Conservation (phyloP, 805 yeast species). For the Saccharomycopsis capsularis region DNA sequence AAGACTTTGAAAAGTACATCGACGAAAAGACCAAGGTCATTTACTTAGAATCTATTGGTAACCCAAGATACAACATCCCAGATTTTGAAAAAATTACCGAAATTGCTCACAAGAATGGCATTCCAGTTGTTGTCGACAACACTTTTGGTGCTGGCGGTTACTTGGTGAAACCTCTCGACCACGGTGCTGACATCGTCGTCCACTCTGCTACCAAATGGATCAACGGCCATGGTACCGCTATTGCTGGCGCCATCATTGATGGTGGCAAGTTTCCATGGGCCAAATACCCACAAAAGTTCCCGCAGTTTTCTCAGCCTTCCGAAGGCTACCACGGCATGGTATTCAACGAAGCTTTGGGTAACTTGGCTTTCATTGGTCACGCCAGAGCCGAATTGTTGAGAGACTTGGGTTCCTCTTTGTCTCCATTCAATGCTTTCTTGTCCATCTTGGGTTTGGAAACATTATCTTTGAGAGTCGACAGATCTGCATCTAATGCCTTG, state of each 20-base stretch:
- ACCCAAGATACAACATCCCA: conserved; percentile 88
- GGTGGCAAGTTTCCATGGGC: conserved; percentile 92
- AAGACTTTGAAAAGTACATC: conserved; percentile 61
- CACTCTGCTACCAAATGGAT: conserved; percentile 98
- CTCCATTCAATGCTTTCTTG: conserved; percentile 84
- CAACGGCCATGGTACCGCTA: conserved; percentile 94
- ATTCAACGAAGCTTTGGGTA: conserved; percentile 75
- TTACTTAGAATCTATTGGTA: conserved; percentile 85
- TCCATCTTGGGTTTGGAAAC: conserved; percentile 92
- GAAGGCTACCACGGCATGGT: conserved; percentile 91
- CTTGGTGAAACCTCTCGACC: conserved; percentile 74
- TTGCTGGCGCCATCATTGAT: conserved; percentile 87
- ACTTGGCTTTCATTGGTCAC: conserved; percentile 70
- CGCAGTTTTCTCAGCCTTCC: conserved; percentile 85
- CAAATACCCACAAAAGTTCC: conserved; percentile 78
- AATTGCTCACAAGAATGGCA: conserved; percentile 78
- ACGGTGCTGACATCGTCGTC: conserved; percentile 86
- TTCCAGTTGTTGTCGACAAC: conserved; percentile 90
- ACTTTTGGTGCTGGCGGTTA: conserved; percentile 97
- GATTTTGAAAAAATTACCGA: conserved; percentile 73
- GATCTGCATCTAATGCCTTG: conserved; percentile 80
- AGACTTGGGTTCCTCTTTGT: conserved; percentile 85
- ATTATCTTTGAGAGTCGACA: conserved; percentile 84
- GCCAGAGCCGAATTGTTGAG: conserved; percentile 79
- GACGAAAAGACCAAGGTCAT: conserved; percentile 87